phyloP scores from a whole-genome alignment of 805 yeast genomes.

The Ogataea paradorogensis region DNA sequence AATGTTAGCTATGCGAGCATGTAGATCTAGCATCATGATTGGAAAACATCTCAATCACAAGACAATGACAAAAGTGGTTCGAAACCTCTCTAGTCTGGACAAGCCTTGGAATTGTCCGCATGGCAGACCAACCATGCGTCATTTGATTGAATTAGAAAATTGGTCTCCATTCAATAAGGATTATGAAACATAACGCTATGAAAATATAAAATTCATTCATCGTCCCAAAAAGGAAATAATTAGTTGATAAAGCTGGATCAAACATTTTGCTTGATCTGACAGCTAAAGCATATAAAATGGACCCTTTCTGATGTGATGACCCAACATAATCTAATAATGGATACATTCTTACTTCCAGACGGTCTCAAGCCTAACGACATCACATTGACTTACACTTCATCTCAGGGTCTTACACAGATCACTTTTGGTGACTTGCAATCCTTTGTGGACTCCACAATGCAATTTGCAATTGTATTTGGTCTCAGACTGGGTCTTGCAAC shows the following conservation, averaged over 20 bases:
- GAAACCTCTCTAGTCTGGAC: slow-evolving; percentile 64
- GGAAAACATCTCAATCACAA: slow-evolving; percentile 62
- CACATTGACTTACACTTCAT: slow-evolving; percentile 40
- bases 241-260: slow-evolving; percentile 6
- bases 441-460: slow-evolving; percentile 32
- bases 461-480: slow-evolving; percentile 50
- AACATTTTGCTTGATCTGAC: slow-evolving; percentile 2
- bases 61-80: slow-evolving; percentile 69
- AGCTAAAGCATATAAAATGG: slow-evolving; percentile 3
- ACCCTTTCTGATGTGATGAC: not conserved
- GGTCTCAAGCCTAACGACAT: slow-evolving; percentile 22
- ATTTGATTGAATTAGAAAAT: slow-evolving; percentile 59
- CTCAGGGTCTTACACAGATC: slow-evolving; percentile 37
- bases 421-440: slow-evolving; percentile 43
- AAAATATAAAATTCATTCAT: slow-evolving; percentile 20
- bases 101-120: slow-evolving; percentile 98
- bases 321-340: slow-evolving; percentile 3
- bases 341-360: slow-evolving; percentile 15
- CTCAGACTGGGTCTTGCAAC: slow-evolving; percentile 58
- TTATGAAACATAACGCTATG: slow-evolving; percentile 25
- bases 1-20: slow-evolving; percentile 93
- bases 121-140: slow-evolving; percentile 96
- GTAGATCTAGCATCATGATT: slow-evolving; percentile 91
- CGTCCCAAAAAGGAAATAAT: slow-evolving; percentile 31
- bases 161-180: slow-evolving; percentile 46